Evolutionary conservation across 2,329 filamentous ascomycete genomes (phyloP).

Genomic region (Neophaeococcomyces aloes): DNA sequence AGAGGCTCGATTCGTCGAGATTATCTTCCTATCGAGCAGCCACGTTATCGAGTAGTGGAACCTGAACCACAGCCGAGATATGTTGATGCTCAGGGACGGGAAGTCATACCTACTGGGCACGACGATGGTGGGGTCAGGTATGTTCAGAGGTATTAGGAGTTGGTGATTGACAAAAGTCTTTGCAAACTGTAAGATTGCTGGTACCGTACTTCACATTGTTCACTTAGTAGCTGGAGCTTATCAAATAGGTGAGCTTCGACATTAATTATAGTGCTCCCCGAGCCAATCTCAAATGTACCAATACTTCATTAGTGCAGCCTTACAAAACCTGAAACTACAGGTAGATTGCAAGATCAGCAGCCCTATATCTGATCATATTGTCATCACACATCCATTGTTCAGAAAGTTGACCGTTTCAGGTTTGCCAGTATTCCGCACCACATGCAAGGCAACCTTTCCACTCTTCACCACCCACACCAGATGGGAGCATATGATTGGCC

Average conservation of each 20-base stretch:
- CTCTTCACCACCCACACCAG: background rate
- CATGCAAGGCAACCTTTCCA: background rate
- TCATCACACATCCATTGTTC: conserved; percentile 1
- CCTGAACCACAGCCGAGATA: conserved; percentile 15
- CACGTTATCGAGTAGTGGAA: conserved; percentile 19
- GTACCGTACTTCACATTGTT: background rate
- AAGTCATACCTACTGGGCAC: conserved; percentile 12
- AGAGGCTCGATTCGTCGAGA: conserved; percentile 11
- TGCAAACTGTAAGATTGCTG: background rate
- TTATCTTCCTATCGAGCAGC: conserved; percentile 16
- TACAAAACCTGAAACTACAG: background rate
- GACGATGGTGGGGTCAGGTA: conserved; percentile 15
- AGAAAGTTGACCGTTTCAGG: background rate
- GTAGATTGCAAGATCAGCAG: background rate
- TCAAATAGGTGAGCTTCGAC: no score
- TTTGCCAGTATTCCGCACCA: background rate
- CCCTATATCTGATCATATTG: background rate
- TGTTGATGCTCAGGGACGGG: conserved; percentile 17
- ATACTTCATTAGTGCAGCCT: background rate
- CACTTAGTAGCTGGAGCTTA: background rate
- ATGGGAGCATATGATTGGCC: background rate
- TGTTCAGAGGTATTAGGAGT: conserved; percentile 17
- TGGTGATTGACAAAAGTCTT: background rate
- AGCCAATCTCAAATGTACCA: no score
- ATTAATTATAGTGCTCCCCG: no score